Base-by-base conservation (phyloP, 2,329 filamentous ascomycete genomes). In the Pseudopithomyces maydicus region DNA sequence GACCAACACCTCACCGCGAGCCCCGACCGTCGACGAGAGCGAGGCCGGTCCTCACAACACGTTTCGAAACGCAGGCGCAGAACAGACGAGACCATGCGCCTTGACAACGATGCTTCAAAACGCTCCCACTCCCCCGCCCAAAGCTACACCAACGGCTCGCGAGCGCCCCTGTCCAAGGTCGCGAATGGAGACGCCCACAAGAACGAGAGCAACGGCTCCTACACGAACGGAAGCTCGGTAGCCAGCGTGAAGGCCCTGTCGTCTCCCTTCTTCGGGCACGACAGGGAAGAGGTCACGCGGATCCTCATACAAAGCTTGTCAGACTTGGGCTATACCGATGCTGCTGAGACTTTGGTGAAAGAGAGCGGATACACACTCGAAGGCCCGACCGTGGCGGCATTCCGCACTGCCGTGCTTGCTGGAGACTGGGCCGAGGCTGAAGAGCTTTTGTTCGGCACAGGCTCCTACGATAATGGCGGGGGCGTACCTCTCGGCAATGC, bases 361-460 rank as follows among this genome's bases (percentile, higher is more conserved):
- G 91, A 96, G 75, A 98, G 94, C 71, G 93, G 92, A 0, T 96
- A 86, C 73, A 87, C 94, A 71, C 80, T 99, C 56, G 95, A 99
- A 77, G 95, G 88, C 57, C 85, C 88, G 1, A 89, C 90, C 1
- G 94, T 97, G 19, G 88, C 92, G n/a, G 86, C 89, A 6, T 97
- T 99, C 68, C 84, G 93, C 60, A 86, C 81, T 63, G 90, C 94
- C 6, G 88, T 99, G 7, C 79, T 97, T 47, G 82, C 85, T 39
- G 95, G 95, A 12, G 83, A 87, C 56, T 99, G 95, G 95, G 74
- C 81, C 2, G 86, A 91, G 71, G 94, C 95, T n/a, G 95, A 99
- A 77, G 80, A 84, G 55, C 80, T 98, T 50, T 80, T 99, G 52
- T 85, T 90, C 36, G 88, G 85, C 2, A 81, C 65, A 15, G 68